Evolutionary conservation across 371 early-diverging fungal genomes (phyloP), one percentile per base, ranked within the genome.

Genomic region (Batrachochytrium dendrobatidis): DNA sequence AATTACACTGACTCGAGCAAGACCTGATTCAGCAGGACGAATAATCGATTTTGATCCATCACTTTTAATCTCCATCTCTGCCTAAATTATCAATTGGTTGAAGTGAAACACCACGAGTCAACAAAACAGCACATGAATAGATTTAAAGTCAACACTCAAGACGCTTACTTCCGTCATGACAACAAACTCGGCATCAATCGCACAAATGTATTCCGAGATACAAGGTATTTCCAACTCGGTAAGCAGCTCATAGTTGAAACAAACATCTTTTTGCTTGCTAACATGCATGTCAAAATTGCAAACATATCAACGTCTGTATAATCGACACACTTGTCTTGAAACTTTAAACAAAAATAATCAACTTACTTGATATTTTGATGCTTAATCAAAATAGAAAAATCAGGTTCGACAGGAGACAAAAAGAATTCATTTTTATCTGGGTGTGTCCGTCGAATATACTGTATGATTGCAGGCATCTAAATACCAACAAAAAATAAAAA

Each of bases 121-220:
- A 58, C 10, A 17, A 17, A 34, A 53, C 32, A 53, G 12, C 24
- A 22, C 18, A 15, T 34, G 54, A 20, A 25, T 7, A 48, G 49
- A 20, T 20, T 39, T 15, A 17, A 15, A 49, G 49, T 28, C 7
- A 28, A 8, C 49, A 49, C 8, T 20, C 49, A 49, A 17, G 46
- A 18, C 12, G 25, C 50, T 1, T 34, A 82, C 85, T 63, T 86
- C 82, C 43, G 82, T 86, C 34, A 92, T 67, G 1, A 90, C 85
- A 2, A 96, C 94, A 76, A 95, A 96, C 70, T 96, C 97, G 0
- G 95, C 91, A 66, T 96, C 97, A 54, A 96, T 83, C 0, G 93
- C 95, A 12, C 85, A 81, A 4, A 89, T 59, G 46, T 80, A 85
- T 0, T 85, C 89, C 2, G 83, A 76, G 22, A 73, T 72, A 1